Evolutionary conservation across 2,329 filamentous ascomycete species (phyloP), one percentile per base, ranked within the genome.

Genomic region (Fusarium solani-melongenae): DNA sequence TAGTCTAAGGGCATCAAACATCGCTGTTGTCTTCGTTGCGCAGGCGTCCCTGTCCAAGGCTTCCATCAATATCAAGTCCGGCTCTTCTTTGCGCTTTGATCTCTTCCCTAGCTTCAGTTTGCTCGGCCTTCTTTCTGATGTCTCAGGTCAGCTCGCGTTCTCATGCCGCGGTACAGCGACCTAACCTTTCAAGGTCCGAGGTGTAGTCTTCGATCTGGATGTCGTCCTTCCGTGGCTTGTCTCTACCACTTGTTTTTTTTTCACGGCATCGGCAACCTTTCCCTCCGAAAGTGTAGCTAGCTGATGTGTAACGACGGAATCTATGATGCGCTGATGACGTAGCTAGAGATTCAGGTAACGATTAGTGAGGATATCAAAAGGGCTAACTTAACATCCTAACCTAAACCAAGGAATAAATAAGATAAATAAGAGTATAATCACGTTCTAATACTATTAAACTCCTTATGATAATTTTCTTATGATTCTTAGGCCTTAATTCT

Each of bases 211-310:
- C 71, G 14, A 76, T 70, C 39, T 68, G 36, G 24, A 74, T 73
- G 20, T 76, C 71, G 31, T 74, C 66, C 20, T 66, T 62, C 11
- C 68, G 66, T 14, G 70, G 59, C 53, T 71, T 66, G 8, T 76
- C 71, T 56, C 73, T 67, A n/a, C 49, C 67, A 33, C 44, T 70
- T 8, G 69, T 51, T 4, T 46, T 49, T 46, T 49, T 51, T 76
- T 67, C 1, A 76, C 73, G 17, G 71, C 74, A 46, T 72, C 71
- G 3, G 74, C 74, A 22, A 76, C 69, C 31, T 76, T 76, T 33
- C 74, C 74, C 58, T 76, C 74, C 31, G 74, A 60, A 2, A 76
- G 60, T 6, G 73, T 76, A 4, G 71, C 74, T 7, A 76, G 27
- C 31, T 76, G 74, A 27, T 76, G 44, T 49, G 44, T 49, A 49